Evolutionary conservation across 73 alveolate species (phyloP).

Genomic region (Uronychia binucleata): DNA sequence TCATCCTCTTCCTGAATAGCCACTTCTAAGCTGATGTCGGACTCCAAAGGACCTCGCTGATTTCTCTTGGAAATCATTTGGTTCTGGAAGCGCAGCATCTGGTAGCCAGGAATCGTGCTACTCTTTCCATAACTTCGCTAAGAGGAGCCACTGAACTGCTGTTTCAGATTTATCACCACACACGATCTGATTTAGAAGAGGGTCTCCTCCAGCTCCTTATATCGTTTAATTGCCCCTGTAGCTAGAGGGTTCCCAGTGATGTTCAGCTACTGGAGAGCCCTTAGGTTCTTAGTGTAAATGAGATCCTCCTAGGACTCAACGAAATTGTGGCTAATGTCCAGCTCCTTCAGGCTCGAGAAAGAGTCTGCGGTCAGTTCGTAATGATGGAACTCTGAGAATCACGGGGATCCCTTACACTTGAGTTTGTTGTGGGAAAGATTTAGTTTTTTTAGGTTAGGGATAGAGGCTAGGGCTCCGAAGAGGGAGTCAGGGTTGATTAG

Average conservation of each 20-base stretch:
- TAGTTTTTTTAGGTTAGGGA: constrained; percentile 45
- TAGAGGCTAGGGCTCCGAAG: constrained; percentile 31
- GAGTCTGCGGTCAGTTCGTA: constrained; percentile 7
- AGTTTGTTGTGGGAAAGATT: constrained; percentile 49
- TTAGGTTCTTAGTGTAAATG: constrained; percentile 17
- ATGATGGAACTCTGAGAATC: constrained; percentile 27
- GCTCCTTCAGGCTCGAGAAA: constrained; percentile 30
- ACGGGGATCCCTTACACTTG: constrained; percentile 33
- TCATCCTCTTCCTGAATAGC: neutral
- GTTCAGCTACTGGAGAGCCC: constrained; percentile 33
- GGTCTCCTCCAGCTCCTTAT: constrained; percentile 41
- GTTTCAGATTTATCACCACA: constrained; percentile 44
- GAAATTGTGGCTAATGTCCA: constrained; percentile 46
- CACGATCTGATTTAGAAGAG: constrained; percentile 43
- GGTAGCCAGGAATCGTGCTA: neutral
- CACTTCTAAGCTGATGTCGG: neutral
- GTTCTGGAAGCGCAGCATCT: neutral
- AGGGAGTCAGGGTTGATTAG: constrained; percentile 42
- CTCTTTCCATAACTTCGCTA: neutral
- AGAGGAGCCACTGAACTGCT: neutral
- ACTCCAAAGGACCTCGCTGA: neutral
- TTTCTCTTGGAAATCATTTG: neutral
- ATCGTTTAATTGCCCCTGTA: constrained; percentile 22
- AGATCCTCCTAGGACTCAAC: constrained; percentile 49
- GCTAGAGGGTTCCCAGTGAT: constrained; percentile 69